Percentiles rank a stretch among this genome's conserved stretches.
Conservation (phyloP, 2,329 filamentous ascomycete species). For the Plectosphaerella plurivora region DNA sequence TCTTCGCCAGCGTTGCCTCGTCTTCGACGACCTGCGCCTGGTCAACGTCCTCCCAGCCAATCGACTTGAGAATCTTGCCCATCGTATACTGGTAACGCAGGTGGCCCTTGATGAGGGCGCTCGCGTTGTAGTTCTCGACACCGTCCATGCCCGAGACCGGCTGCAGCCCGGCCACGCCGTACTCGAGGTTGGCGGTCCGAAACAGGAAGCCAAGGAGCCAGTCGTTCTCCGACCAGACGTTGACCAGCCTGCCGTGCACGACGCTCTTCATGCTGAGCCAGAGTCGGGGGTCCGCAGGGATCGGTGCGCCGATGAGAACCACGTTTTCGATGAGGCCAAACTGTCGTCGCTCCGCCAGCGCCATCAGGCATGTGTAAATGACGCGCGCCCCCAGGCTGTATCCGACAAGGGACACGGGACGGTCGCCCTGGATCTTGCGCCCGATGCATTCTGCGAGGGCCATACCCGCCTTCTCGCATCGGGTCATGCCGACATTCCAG, state of each 20-base stretch:
- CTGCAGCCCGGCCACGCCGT: slow-evolving; percentile 81
- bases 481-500: slow-evolving; percentile 70
- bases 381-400: slow-evolving; percentile 79
- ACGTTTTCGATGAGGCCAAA: slow-evolving; percentile 87
- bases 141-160: slow-evolving; percentile 61
- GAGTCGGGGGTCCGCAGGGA: slow-evolving; percentile 64
- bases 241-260: slow-evolving; percentile 79
- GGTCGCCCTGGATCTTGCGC: slow-evolving; percentile 77
- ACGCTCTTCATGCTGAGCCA: slow-evolving; percentile 78
- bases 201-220: slow-evolving; percentile 87
- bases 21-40: slow-evolving; percentile 25
- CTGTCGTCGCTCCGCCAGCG: slow-evolving; percentile 71
- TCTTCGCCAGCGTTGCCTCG: slow-evolving; percentile 21
- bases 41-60: slow-evolving; percentile 66
- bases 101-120: slow-evolving; percentile 63
- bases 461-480: slow-evolving; percentile 67
- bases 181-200: slow-evolving; percentile 74
- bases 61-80: slow-evolving; percentile 60
- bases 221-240: slow-evolving; percentile 84
- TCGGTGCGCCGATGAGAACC: slow-evolving; percentile 78
- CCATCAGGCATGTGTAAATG: slow-evolving; percentile 79
- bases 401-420: slow-evolving; percentile 74
- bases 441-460: slow-evolving; percentile 78
- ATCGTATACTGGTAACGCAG: slow-evolving; percentile 65
- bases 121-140: slow-evolving; percentile 65